A percentile compares a stretch with the other conserved stretches of the same genome.
phyloP scores from a whole-genome alignment of 129 eudicot species.

The Heracleum sosnowskyi region DNA sequence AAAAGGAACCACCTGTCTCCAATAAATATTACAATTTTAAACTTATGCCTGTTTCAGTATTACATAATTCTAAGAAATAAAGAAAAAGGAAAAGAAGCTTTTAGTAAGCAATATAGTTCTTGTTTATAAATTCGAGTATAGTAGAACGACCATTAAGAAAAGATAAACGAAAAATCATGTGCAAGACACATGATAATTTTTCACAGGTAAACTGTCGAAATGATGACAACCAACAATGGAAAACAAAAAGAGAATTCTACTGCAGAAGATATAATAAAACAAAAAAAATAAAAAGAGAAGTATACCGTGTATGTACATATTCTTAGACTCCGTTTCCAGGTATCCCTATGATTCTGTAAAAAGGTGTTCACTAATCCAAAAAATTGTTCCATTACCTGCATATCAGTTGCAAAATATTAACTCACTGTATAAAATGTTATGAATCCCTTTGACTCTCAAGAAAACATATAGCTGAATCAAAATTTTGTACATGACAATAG shows the following conservation, averaged over 20 bases:
- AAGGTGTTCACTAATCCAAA: constrained; percentile 93
- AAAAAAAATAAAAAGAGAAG: neutral
- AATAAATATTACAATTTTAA: neutral
- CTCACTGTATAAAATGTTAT: neutral
- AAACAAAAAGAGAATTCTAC: no score
- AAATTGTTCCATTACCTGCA: constrained; percentile 99
- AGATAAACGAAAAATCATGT: neutral
- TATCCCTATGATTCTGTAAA: constrained; percentile 82
- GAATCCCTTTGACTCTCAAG: neutral
- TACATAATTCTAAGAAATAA: neutral
- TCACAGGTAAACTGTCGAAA: neutral
- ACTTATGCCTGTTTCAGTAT: neutral
- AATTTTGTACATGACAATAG: neutral
- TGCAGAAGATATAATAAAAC: no score
- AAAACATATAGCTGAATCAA: neutral
- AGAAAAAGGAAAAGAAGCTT: neutral
- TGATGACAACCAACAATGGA: neutral
- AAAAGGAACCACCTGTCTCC: constrained; percentile 90
- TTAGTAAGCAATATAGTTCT: neutral
- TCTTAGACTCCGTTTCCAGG: constrained; percentile 82
- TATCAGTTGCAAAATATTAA: no score
- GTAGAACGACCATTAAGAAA: neutral
- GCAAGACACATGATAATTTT: neutral
- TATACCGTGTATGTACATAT: constrained; percentile 89
- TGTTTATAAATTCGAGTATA: neutral